Percentiles rank a stretch among this genome's conserved stretches.
phyloP scores from a whole-genome alignment of 495 filamentous ascomycete genomes.

The Achaetomiella virescens region DNA sequence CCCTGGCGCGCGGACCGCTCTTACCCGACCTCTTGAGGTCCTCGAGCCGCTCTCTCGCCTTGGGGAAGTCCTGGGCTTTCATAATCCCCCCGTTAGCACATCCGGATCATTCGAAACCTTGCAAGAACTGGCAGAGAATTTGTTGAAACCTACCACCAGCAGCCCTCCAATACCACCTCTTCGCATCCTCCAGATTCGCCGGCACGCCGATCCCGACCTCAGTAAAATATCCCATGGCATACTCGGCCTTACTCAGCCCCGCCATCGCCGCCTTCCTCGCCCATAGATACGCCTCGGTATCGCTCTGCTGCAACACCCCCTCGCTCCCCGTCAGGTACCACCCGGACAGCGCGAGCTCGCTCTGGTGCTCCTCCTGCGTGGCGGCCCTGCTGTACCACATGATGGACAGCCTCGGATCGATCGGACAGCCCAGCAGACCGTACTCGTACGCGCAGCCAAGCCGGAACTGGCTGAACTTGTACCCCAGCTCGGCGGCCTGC shows the following conservation, averaged over 20 bases:
- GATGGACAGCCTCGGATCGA: slow-evolving; percentile 78
- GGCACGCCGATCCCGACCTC: slow-evolving; percentile 90
- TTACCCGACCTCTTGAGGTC: slow-evolving; percentile 80
- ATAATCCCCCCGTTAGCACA: slow-evolving; percentile 14
- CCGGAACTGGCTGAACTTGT: slow-evolving; percentile 91
- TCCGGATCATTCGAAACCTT: too few relatives aligned
- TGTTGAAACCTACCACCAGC: too few relatives aligned
- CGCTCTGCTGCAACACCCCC: slow-evolving; percentile 81
- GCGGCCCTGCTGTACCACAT: slow-evolving; percentile 91
- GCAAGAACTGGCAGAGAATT: too few relatives aligned
- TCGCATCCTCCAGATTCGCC: slow-evolving; percentile 85
- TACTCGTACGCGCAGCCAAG: slow-evolving; percentile 87
- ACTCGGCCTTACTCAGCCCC: slow-evolving; percentile 85
- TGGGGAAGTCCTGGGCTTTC: slow-evolving; percentile 86
- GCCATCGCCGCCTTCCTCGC: slow-evolving; percentile 84
- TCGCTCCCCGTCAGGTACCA: slow-evolving; percentile 95
- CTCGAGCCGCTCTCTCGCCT: slow-evolving; percentile 84
- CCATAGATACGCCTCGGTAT: slow-evolving; percentile 97
- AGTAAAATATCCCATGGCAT: slow-evolving; percentile 96
- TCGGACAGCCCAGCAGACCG: slow-evolving; percentile 70
- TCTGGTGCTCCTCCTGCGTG: slow-evolving; percentile 90
- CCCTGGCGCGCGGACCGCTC: slow-evolving; percentile 58
- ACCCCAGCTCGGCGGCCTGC: slow-evolving; percentile 83
- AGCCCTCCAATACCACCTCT: slow-evolving; percentile 96
- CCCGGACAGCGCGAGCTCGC: slow-evolving; percentile 83